These are phyloP conservation scores for Penicillium daleae DNA, from an alignment of 495 filamentous ascomycete species.

Conservation along the genomic window DNA sequence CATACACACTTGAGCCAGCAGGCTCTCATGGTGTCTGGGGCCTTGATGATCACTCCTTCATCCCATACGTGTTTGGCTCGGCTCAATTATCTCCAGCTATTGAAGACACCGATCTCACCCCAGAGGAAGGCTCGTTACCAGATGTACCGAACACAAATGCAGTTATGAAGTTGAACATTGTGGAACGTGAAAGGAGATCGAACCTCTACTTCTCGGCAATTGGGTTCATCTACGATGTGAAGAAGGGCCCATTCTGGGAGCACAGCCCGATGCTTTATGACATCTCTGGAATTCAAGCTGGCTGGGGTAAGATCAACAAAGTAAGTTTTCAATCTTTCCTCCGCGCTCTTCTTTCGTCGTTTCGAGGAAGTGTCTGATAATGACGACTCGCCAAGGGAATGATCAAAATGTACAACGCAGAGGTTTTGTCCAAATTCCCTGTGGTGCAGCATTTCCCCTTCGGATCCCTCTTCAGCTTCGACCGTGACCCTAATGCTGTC, in stretches of 20 bases:
- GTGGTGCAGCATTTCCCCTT: constrained; percentile 74
- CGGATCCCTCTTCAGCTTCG: constrained; percentile 83
- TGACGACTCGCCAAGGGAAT: constrained; percentile 55
- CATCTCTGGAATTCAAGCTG: constrained; percentile 84
- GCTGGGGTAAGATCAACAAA: constrained; percentile 99
- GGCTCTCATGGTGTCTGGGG: constrained; percentile 98
- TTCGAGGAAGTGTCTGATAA: constrained; percentile 1
- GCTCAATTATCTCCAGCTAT: constrained; percentile 83
- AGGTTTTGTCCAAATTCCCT: constrained; percentile 71
- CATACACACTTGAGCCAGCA: constrained; percentile 94
- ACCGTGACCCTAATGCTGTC: constrained; percentile 66
- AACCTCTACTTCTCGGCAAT: constrained; percentile 99
- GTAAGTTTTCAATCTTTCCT: constrained; percentile 38
- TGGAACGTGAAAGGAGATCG: constrained; percentile 65
- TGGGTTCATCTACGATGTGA: constrained; percentile 98
- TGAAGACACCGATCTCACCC: constrained; percentile 60
- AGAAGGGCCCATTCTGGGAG: constrained; percentile 97
- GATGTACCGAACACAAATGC: constrained; percentile 70
- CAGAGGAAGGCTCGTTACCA: constrained; percentile 74
- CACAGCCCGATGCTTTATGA: constrained; percentile 95
- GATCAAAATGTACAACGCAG: constrained; percentile 75
- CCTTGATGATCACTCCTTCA: constrained; percentile 96
- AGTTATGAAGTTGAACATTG: constrained; percentile 66
- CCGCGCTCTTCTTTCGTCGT: background rate
- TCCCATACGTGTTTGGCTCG: constrained; percentile 93